Conservation (phyloP, 768 basidiomycete genomes). For the Mycena alexandri region DNA sequence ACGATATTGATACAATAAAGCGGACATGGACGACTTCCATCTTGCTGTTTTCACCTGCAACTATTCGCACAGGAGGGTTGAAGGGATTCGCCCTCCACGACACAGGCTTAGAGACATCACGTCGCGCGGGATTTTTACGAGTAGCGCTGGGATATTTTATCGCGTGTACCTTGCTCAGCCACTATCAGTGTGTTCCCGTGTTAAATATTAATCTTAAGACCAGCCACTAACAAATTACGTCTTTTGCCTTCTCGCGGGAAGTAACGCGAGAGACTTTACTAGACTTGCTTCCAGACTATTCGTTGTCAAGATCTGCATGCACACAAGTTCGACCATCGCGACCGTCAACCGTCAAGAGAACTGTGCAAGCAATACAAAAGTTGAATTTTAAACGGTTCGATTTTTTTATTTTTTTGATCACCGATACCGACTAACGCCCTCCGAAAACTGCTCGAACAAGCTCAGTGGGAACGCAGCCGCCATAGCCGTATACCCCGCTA, state of each 20-base stretch:
- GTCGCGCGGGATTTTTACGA: constrained; percentile 1
- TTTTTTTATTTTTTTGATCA: neutral
- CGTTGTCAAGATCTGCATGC: no score
- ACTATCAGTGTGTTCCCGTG: constrained; percentile 2
- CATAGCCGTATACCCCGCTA: constrained; percentile 58
- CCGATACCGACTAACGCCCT: constrained; percentile 38
- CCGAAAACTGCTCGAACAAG: constrained; percentile 50
- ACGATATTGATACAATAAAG: constrained; percentile 57
- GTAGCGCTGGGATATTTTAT: neutral
- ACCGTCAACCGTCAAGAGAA: no score
- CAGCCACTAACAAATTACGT: no score
- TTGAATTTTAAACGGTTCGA: no score
- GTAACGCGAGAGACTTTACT: no score
- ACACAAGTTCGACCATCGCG: no score
- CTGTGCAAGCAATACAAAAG: no score
- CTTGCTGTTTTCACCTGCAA: neutral
- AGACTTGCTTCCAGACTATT: no score
- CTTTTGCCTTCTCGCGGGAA: no score
- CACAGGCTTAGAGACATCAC: neutral
- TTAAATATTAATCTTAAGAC: no score
- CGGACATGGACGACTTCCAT: neutral
- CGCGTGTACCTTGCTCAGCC: neutral
- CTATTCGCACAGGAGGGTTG: neutral
- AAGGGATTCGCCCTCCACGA: neutral
- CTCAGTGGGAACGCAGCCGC: constrained; percentile 56